Evolutionary conservation across 352 stramenopile genomes (phyloP).

Genomic region (Phytophthora gonapodyides): DNA sequence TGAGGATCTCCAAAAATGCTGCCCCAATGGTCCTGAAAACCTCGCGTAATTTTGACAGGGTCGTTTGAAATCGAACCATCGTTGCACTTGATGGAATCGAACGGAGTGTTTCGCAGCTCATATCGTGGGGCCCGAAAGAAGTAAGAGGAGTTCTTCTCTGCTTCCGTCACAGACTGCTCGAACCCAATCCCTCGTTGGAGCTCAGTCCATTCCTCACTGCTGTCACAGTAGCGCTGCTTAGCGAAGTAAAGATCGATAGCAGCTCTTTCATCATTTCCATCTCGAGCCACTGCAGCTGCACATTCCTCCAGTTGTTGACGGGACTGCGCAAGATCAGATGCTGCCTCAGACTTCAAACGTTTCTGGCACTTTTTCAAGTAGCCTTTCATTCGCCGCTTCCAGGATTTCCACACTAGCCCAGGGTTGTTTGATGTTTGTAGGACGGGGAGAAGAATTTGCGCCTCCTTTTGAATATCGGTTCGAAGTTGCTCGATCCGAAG

Average conservation of each 20-base stretch:
- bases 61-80: constrained; percentile 3
- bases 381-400: constrained; percentile 10
- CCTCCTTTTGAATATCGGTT: constrained; percentile 4
- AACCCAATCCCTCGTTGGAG: background rate
- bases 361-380: constrained; percentile 8
- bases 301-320: constrained; percentile 7
- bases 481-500: constrained; percentile 6
- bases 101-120: constrained; percentile 2
- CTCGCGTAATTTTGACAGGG: background rate
- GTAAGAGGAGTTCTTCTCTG: background rate
- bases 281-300: constrained; percentile 1
- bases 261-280: background rate
- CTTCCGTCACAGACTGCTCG: constrained; percentile 6
- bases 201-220: background rate
- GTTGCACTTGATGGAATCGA: background rate
- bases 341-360: background rate
- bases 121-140: constrained; percentile 16
- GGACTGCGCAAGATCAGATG: background rate
- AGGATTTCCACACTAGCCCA: constrained; percentile 10
- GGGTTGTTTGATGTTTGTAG: background rate
- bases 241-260: constrained; percentile 10
- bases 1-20: constrained; percentile 5
- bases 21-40: constrained; percentile 13
- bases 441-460: background rate
- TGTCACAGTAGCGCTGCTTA: constrained; percentile 2